Evolutionary conservation across 2,329 filamentous ascomycete species (phyloP).

Genomic region (Lecanicillium sp.): DNA sequence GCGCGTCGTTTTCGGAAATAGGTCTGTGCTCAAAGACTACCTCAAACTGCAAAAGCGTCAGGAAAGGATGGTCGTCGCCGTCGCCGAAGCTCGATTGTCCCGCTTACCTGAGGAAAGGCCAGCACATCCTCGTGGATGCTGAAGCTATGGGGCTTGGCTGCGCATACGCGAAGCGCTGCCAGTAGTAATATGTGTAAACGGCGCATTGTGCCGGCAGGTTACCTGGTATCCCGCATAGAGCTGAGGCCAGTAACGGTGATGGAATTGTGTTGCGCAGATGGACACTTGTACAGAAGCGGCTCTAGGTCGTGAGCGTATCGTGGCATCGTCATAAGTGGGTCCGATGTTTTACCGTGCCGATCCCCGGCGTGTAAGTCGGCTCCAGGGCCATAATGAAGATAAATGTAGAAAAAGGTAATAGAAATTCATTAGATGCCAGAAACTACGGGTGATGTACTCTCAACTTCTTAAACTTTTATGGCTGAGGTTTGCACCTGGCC

Average conservation of each 20-base stretch:
- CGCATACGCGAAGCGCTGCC: conserved; percentile 34
- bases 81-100: background rate
- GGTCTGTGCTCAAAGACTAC: conserved; percentile 67
- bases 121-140: conserved; percentile 84
- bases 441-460: no score
- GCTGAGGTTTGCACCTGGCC: no score
- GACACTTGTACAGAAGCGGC: conserved; percentile 4
- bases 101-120: conserved; percentile 72
- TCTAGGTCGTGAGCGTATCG: background rate
- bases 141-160: conserved; percentile 52
- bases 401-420: no score
- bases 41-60: conserved; percentile 56
- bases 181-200: conserved; percentile 37
- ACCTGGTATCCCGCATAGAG: conserved; percentile 5
- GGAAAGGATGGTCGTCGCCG: background rate
- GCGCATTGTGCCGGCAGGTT: conserved; percentile 39
- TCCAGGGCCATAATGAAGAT: no score
- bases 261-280: background rate
- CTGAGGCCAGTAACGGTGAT: conserved; percentile 5
- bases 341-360: conserved; percentile 8
- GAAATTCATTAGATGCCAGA: no score
- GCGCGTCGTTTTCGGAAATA: conserved; percentile 63
- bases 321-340: conserved; percentile 5
- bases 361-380: conserved; percentile 6
- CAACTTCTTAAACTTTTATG: no score